Evolutionary conservation across 2,329 filamentous ascomycete species (phyloP), one percentile per base, ranked within the genome.

Genomic region (Metarhizium guizhouense): DNA sequence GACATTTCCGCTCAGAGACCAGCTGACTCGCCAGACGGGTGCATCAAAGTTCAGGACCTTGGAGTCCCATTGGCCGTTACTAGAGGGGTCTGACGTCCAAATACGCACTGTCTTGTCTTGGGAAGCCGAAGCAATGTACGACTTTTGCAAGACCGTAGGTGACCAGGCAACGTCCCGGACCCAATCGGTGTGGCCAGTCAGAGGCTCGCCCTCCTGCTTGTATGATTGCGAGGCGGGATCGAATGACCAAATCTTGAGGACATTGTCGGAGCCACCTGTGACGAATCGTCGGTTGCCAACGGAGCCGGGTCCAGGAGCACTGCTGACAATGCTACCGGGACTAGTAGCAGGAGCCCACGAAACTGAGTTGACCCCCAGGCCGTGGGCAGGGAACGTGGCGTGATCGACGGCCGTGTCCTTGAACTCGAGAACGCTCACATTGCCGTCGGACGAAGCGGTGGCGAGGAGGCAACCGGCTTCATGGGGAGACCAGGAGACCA

Each of bases 51-150:
- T 84, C 61, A 99, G 80, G 45, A 88, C 84, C 72, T 95, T 94
- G 72, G 83, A 86, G 57, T 86, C 84, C 94, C 94, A 99, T 65
- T 90, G 84, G 29, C 81, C 82, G 16, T 83, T 76, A 67, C 78
- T 82, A 57, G 69, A 64, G 8, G 68, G 63, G 64, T 90, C 87
- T 32, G 82, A 86, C 10, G 93, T 97, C 94, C 94, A 99, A 74
- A 99, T 96, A 63, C 91, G 85, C 59, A 97, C 93, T 8, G 91
- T 96, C 81, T 95, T 95, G 72, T 99, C 94, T 76, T 97, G 92
- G 54, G 88, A 92, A 11, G 93, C 94, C 51, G 88, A 93, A 34
- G 94, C 94, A 68, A 99, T 96, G 76, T 99, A 99, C 57, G 87
- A 90, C 80, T 96, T 96, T 65, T 92, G 89, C 57, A 99, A 80